Conservation (phyloP, 495 filamentous ascomycete genomes). For the Neurospora terricola region DNA sequence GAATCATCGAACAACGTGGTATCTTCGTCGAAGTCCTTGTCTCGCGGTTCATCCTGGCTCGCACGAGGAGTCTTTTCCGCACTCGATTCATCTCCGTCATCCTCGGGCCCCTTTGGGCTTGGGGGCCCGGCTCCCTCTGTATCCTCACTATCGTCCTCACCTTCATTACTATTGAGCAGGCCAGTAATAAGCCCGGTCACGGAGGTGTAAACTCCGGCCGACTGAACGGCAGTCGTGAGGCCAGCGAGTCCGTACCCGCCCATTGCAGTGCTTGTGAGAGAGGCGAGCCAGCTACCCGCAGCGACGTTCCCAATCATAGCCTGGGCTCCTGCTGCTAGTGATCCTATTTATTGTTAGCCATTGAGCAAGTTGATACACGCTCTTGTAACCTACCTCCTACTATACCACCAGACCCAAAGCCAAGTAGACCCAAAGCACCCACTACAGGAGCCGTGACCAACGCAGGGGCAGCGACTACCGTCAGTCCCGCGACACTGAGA, state of each 20-base stretch:
- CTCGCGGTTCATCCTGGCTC: neutral
- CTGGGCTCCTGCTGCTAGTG: neutral
- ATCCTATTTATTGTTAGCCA: no score
- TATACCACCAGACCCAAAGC: slow-evolving; percentile 1
- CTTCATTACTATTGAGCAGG: neutral
- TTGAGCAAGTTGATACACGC: no score
- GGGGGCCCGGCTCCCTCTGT: neutral
- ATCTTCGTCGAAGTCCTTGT: neutral
- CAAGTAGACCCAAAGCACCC: neutral
- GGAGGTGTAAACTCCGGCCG: neutral
- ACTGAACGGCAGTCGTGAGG: neutral
- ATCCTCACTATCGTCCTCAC: neutral
- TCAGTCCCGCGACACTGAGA: neutral
- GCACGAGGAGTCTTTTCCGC: neutral
- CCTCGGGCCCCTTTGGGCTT: neutral
- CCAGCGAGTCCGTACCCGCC: neutral
- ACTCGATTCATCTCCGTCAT: neutral
- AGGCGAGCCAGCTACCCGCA: neutral
- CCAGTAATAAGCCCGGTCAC: neutral
- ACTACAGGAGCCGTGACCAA: neutral
- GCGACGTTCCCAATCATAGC: neutral
- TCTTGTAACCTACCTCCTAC: neutral
- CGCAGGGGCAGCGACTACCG: neutral
- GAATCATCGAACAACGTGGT: neutral
- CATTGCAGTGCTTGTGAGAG: neutral